These are phyloP conservation scores for Daedalea quercina DNA, from an alignment of 768 basidiomycete species.

Conservation along the genomic window DNA sequence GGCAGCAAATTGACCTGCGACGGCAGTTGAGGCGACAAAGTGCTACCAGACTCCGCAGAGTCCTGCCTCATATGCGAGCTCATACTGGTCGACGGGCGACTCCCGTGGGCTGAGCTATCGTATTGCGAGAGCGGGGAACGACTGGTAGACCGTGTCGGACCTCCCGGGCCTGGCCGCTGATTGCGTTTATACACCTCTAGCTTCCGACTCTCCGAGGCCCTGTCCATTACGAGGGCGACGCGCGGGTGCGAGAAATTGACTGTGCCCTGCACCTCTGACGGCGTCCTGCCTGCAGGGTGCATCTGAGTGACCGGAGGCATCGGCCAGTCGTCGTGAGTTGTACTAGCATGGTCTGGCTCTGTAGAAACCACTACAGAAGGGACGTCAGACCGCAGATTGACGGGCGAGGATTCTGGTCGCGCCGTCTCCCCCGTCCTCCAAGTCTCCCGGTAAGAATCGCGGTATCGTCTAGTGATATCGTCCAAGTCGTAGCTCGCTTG, in stretches of 20 bases:
- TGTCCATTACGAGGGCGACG: slow-evolving; percentile 35
- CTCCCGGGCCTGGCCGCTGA: slow-evolving; percentile 29
- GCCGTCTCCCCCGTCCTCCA: slow-evolving; percentile 9
- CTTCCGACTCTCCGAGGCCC: slow-evolving; percentile 33
- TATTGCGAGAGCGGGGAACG: not conserved
- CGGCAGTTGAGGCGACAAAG: not conserved
- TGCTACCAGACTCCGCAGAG: not conserved
- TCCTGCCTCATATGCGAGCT: not conserved
- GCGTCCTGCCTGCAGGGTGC: slow-evolving; percentile 28
- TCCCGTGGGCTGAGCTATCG: not conserved
- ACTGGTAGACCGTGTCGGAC: slow-evolving; percentile 21
- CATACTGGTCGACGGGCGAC: slow-evolving; percentile 1
- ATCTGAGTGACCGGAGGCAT: slow-evolving; percentile 5
- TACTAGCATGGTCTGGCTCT: slow-evolving; percentile 2
- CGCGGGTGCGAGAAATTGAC: slow-evolving; percentile 59
- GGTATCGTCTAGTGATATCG: slow-evolving; percentile 14
- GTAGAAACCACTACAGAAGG: slow-evolving; percentile 51
- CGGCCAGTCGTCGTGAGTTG: not conserved
- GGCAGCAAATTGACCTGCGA: not conserved
- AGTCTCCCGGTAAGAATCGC: slow-evolving; percentile 8
- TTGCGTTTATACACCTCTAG: slow-evolving; percentile 53
- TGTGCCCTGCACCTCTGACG: slow-evolving; percentile 30
- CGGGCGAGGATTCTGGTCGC: not conserved
- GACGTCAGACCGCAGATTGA: slow-evolving; percentile 16
- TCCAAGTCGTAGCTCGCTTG: slow-evolving; percentile 16